Percentiles rank a stretch among this genome's conserved stretches.
Conservation (phyloP, 225 moss, liverwort and hornwort species). For the Marchantia paleacea region DNA sequence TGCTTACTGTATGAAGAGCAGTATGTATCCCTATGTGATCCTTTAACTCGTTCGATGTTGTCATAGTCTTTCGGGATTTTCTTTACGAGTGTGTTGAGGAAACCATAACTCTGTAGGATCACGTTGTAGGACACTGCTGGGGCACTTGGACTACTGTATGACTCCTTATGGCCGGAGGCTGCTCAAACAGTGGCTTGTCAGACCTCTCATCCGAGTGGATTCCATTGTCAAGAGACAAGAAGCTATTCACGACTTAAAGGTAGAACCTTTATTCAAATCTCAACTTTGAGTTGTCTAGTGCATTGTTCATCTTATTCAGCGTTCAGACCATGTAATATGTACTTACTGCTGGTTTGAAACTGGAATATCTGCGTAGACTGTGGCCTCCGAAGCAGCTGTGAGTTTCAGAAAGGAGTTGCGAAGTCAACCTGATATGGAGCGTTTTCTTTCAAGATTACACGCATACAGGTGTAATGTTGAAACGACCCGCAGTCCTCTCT, state of each 20-base stretch:
- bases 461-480: conserved; percentile 55
- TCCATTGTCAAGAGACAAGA: conserved; percentile 77
- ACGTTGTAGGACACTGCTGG: conserved; percentile 68
- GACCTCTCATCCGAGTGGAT: conserved; percentile 70
- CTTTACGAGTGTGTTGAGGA: not conserved
- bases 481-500: too few species aligned
- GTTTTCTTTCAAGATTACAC: conserved; percentile 73
- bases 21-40: not conserved
- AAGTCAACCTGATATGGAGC: conserved; percentile 80
- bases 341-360: not conserved
- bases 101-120: not conserved
- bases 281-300: not conserved
- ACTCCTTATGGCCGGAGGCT: conserved; percentile 87
- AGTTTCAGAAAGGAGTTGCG: conserved; percentile 64
- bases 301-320: not conserved
- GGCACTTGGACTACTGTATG: conserved; percentile 70
- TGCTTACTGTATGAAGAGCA: not conserved
- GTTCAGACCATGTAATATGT: not conserved
- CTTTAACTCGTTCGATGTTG: not conserved
- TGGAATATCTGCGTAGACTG: conserved; percentile 43
- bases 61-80: too few species aligned
- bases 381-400: conserved; percentile 70
- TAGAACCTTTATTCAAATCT: conserved; percentile 15
- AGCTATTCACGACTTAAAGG: conserved; percentile 74
- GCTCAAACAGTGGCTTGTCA: conserved; percentile 86